Conservation (phyloP, 1,139 yeast species). For the Blastobotrys elegans region DNA sequence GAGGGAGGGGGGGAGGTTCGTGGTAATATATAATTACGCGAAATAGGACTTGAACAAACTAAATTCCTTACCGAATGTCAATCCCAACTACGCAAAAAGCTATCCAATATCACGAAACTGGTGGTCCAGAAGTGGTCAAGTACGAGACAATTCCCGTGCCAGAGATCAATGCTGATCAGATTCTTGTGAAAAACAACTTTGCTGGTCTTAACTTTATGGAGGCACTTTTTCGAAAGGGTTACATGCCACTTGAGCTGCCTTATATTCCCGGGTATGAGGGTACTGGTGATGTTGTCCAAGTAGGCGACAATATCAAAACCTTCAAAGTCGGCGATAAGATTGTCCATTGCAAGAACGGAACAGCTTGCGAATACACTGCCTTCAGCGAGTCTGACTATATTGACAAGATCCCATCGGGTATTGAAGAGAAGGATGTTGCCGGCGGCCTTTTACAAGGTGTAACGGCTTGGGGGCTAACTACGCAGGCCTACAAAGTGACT, state of each 20-base stretch:
- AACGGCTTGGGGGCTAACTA: constrained; percentile 67
- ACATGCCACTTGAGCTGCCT: constrained; percentile 59
- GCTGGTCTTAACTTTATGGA: constrained; percentile 84
- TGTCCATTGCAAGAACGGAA: constrained; percentile 44
- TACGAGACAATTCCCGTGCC: constrained; percentile 57
- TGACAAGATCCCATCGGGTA: constrained; percentile 44
- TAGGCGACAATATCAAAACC: constrained; percentile 55
- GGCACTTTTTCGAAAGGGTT: constrained; percentile 71
- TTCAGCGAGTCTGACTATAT: constrained; percentile 24
- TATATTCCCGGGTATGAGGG: constrained; percentile 78
- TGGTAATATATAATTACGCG: no score
- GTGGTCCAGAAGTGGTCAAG: constrained; percentile 48
- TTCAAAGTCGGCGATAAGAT: constrained; percentile 70
- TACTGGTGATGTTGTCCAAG: constrained; percentile 64
- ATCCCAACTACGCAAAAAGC: constrained; percentile 62
- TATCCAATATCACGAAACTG: constrained; percentile 50
- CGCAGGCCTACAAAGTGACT: constrained; percentile 61
- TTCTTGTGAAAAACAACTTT: constrained; percentile 65
- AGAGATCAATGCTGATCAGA: constrained; percentile 45
- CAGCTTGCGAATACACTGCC: constrained; percentile 72
- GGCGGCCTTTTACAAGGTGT: constrained; percentile 65
- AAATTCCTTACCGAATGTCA: no score
- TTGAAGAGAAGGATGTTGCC: constrained; percentile 51
- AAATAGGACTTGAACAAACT: no score
- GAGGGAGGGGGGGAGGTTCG: no score